Conservation (phyloP, 441 rosid species). For the Euphorbia celastroides region DNA sequence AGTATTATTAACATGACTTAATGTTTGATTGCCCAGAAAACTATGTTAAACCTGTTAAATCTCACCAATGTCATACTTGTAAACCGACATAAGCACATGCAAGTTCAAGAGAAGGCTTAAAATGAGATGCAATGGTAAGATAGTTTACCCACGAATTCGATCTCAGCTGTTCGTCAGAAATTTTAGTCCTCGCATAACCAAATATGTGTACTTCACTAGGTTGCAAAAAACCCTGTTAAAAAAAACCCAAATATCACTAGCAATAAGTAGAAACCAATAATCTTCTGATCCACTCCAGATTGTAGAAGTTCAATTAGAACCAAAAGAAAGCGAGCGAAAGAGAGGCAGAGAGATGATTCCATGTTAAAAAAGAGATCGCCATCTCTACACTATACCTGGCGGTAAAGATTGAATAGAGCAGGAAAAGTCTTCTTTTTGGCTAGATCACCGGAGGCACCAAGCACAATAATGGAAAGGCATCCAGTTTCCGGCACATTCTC, state of each 20-base stretch:
- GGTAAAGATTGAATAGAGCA: constrained; percentile 83
- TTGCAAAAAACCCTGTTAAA: constrained; percentile 72
- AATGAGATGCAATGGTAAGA: constrained; percentile 10
- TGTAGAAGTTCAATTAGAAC: neutral
- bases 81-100: neutral
- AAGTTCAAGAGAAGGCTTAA: neutral
- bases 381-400: constrained; percentile 57
- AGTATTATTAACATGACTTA: too few relatives aligned
- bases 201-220: constrained; percentile 80
- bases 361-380: neutral
- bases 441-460: constrained; percentile 99
- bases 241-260: neutral
- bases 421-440: constrained; percentile 99
- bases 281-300: neutral
- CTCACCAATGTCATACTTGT: neutral
- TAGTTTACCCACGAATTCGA: constrained; percentile 66
- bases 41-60: neutral
- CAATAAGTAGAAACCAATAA: neutral
- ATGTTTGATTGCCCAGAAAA: neutral
- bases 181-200: constrained; percentile 94
- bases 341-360: neutral
- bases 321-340: neutral
- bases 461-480: constrained; percentile 79
- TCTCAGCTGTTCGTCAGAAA: constrained; percentile 72
- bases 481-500: constrained; percentile 59